Evolutionary conservation across 345 rosid species (phyloP).

Genomic region (Linum tenue): DNA sequence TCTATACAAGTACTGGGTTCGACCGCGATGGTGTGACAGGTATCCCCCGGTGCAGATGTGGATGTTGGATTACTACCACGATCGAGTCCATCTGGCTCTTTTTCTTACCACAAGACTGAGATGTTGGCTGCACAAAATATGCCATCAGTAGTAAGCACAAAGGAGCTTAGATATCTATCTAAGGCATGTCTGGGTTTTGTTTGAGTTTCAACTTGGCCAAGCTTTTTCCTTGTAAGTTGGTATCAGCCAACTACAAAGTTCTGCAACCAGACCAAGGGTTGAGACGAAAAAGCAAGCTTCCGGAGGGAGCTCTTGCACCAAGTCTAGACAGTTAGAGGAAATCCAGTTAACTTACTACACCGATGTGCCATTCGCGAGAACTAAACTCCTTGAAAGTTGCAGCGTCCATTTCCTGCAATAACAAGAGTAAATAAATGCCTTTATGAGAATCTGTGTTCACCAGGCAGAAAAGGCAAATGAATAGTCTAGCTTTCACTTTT

Average conservation of each 20-base stretch:
- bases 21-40: slow-evolving; percentile 1
- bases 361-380: slow-evolving; percentile 74
- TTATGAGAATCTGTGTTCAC: background rate
- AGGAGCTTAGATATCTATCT: background rate
- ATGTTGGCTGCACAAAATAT: slow-evolving; percentile 44
- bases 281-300: background rate
- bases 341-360: slow-evolving; percentile 49
- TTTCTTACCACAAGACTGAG: slow-evolving; percentile 16
- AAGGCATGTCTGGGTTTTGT: too few species aligned
- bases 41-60: slow-evolving; percentile 27
- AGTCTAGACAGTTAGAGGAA: background rate
- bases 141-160: background rate
- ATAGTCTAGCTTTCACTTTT: background rate
- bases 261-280: too few species aligned
- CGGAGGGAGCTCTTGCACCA: too few species aligned
- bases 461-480: background rate
- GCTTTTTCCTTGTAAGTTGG: too few species aligned
- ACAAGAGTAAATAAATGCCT: background rate
- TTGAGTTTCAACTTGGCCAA: too few species aligned
- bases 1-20: slow-evolving; percentile 9
- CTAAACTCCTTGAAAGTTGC: slow-evolving; percentile 60
- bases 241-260: too few species aligned
- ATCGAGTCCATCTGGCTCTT: slow-evolving; percentile 38
- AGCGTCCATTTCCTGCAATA: slow-evolving; percentile 81
- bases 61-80: slow-evolving; percentile 74